A percentile compares a stretch with the other conserved stretches of the same genome.
phyloP scores from a whole-genome alignment of 2,329 filamentous ascomycete genomes.

The Colletotrichum gigasporum region DNA sequence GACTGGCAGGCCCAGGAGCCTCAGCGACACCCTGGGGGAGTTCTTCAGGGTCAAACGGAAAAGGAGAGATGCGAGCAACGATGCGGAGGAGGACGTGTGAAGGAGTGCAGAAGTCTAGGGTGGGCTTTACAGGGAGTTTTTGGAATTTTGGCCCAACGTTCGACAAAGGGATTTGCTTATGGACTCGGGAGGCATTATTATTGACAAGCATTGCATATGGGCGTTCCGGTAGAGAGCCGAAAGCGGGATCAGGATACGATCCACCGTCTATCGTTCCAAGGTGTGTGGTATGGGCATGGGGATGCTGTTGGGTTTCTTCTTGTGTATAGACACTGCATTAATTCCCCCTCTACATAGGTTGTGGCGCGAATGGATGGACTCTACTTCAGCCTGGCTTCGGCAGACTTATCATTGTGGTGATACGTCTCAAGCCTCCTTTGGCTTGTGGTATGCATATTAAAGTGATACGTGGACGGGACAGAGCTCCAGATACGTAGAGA shows the following conservation, averaged over 20 bases:
- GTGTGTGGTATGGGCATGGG: background rate
- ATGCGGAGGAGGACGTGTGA: slow-evolving; percentile 29
- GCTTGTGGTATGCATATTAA: too few relatives aligned
- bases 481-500: too few relatives aligned
- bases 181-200: slow-evolving; percentile 7
- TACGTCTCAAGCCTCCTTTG: too few relatives aligned
- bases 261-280: slow-evolving; percentile 14
- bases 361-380: background rate
- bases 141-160: background rate
- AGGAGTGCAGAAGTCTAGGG: background rate
- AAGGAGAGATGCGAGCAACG: slow-evolving; percentile 36
- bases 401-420: background rate
- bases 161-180: background rate
- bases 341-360: background rate
- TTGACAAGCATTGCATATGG: slow-evolving; percentile 30
- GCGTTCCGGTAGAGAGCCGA: slow-evolving; percentile 29
- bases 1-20: slow-evolving; percentile 47
- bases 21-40: slow-evolving; percentile 52
- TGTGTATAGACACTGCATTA: slow-evolving; percentile 3
- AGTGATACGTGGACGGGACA: background rate
- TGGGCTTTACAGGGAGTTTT: background rate
- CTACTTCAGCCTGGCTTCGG: background rate
- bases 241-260: slow-evolving; percentile 1
- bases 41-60: slow-evolving; percentile 49
- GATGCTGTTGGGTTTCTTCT: background rate